Conservation (phyloP, 805 yeast species). For the Metschnikowia reukaufii region DNA sequence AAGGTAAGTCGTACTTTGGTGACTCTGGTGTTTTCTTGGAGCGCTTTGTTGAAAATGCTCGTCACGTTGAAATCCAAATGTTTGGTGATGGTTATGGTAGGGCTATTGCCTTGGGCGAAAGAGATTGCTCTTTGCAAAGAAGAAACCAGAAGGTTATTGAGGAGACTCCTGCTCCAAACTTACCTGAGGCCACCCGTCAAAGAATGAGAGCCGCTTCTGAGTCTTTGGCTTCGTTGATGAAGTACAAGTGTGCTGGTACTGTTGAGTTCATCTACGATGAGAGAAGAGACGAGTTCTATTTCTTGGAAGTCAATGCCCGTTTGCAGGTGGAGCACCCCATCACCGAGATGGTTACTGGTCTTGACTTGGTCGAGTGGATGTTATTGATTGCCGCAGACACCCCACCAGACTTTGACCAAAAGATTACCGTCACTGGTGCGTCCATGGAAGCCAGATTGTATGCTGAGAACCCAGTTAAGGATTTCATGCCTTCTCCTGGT, state of each 20-base stretch:
- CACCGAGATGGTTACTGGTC: constrained; percentile 92
- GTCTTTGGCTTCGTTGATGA: constrained; percentile 74
- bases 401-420: constrained; percentile 72
- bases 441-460: constrained; percentile 96
- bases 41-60: constrained; percentile 89
- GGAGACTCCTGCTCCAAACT: constrained; percentile 96
- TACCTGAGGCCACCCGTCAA: constrained; percentile 75
- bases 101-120: constrained; percentile 93
- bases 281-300: constrained; percentile 83
- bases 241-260: constrained; percentile 96
- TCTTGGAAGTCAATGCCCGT: constrained; percentile 94
- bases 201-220: constrained; percentile 83
- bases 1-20: constrained; percentile 89
- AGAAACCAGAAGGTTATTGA: constrained; percentile 95
- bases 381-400: constrained; percentile 83
- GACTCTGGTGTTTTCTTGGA: constrained; percentile 95
- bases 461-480: constrained; percentile 96
- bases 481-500: constrained; percentile 95
- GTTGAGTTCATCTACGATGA: constrained; percentile 94
- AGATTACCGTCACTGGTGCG: constrained; percentile 71
- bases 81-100: constrained; percentile 94
- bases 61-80: constrained; percentile 96
- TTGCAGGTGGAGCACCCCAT: constrained; percentile 97
- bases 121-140: constrained; percentile 97
- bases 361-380: constrained; percentile 98